Base-by-base conservation (phyloP, 2,329 filamentous ascomycete species). In the Fusarium brachygibbosum region DNA sequence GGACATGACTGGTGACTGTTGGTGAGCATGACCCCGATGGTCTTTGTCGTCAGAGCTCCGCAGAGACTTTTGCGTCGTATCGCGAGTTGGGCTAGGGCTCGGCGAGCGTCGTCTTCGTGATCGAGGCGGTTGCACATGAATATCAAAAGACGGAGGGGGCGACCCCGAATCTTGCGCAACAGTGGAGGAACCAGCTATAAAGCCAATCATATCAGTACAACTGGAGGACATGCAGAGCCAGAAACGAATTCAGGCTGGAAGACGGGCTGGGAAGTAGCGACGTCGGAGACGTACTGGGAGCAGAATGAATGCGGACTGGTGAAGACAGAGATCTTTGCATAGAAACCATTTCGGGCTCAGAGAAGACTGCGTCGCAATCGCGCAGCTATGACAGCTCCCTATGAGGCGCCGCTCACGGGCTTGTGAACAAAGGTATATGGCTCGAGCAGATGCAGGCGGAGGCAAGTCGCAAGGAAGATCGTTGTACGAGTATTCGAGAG, bases 271-370 rank as follows among this genome's bases (percentile, higher is more conserved):
- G 42, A 2, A 46, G 54, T 53, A 56, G 67, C 58, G 60, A 59
- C 62, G 67, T 52, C 65, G 63, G 62, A 51, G 71, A 90, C 88
- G 78, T 89, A 90, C 88, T 84, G 75, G 85, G 82, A 79, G 86
- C 85, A 71, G 85, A 82, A 75, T 84, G 83, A 71, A 84, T 82
- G 80, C 84, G 84, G 79, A 87, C 87, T 74, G 87, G 86, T 78
- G 88, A 89, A 71, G 88, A 90, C 68, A 86, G 82, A 69, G 87
- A 88, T 74, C 85, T 85, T 80, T 88, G 85, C 86, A 88, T 87
- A 79, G 86, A 85, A 77, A 86, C 85, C 85, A 88, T 88, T 79
- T 78, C 85, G 83, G 79, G 78, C 78, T 81, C 82, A 84, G 75
- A 68, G 71, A 57, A 50, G 70, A 68, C 70, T 61, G 59, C 60